Evolutionary conservation across 2,329 filamentous ascomycete genomes (phyloP).

Genomic region (Reticulascus tulasneorum): DNA sequence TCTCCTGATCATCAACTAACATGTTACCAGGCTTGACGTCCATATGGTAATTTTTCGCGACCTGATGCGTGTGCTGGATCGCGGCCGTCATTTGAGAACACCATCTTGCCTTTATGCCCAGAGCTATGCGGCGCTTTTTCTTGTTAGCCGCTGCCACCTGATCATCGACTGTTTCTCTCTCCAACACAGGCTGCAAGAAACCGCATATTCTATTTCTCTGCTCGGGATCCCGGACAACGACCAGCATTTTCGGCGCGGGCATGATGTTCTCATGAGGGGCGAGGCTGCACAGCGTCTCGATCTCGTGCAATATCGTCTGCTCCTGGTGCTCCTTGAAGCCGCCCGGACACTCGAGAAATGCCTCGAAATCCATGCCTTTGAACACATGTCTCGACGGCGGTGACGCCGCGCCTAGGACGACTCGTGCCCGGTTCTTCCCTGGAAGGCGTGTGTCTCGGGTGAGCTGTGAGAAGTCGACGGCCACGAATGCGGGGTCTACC

Average conservation of each 20-base stretch:
- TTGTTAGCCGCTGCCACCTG: conserved; percentile 13
- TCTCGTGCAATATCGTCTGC: conserved; percentile 14
- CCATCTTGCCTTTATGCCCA: conserved; percentile 16
- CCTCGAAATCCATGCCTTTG: conserved; percentile 14
- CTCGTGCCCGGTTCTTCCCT: conserved; percentile 12
- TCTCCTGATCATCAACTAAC: conserved; percentile 14
- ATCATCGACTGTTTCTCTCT: conserved; percentile 9
- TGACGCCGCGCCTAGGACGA: conserved; percentile 1
- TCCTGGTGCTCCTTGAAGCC: conserved; percentile 8
- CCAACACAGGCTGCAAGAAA: conserved; percentile 13
- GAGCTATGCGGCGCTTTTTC: conserved; percentile 7
- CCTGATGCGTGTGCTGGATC: conserved; percentile 16
- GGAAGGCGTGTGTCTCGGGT: conserved; percentile 2
- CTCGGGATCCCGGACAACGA: conserved; percentile 4
- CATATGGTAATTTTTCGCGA: conserved; percentile 21
- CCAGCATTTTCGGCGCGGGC: conserved; percentile 10
- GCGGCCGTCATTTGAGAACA: conserved; percentile 19
- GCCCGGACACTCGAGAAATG: conserved; percentile 3
- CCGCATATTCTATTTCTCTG: conserved; percentile 11
- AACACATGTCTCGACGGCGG: conserved; percentile 8
- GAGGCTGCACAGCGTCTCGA: conserved; percentile 11
- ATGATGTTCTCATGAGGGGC: conserved; percentile 17
- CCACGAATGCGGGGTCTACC: conserved; percentile 1
- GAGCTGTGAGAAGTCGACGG: conserved; percentile 10
- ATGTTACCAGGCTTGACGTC: conserved; percentile 26